A percentile compares a stretch with the other conserved stretches of the same genome.
Conservation (phyloP, 306 rosid species). For the Rosa chinensis region DNA sequence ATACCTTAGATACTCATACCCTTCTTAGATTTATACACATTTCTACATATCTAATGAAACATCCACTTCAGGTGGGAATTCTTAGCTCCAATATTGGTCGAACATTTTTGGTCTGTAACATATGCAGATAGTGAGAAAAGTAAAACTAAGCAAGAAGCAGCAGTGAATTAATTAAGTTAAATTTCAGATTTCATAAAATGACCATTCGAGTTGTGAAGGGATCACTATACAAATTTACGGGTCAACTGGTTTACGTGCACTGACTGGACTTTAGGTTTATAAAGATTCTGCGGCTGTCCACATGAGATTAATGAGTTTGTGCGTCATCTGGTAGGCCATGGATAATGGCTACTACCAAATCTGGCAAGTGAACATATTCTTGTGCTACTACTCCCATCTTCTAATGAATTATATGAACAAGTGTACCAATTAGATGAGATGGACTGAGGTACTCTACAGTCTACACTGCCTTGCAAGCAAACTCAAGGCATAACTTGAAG, state of each 20-base stretch:
- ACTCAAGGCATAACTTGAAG: not conserved
- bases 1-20: too few relatives aligned
- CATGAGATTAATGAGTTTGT: not conserved
- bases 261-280: not conserved
- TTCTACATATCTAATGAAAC: too few relatives aligned
- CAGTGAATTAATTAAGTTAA: not conserved
- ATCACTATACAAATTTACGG: not conserved
- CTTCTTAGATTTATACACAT: too few relatives aligned
- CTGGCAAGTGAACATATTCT: not conserved
- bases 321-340: not conserved
- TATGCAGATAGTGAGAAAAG: too few relatives aligned
- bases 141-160: not conserved
- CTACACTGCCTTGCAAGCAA: not conserved
- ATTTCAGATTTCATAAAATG: not conserved
- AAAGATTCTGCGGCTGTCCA: not conserved
- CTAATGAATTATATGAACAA: not conserved
- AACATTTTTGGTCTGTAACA: too few relatives aligned
- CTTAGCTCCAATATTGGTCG: too few relatives aligned
- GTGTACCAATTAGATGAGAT: not conserved
- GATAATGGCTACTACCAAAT: not conserved
- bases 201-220: slow-evolving; percentile 10
- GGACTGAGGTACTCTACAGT: not conserved
- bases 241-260: not conserved
- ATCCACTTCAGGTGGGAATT: too few relatives aligned
- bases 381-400: not conserved